These are phyloP conservation scores for Coniosporium tulheliwenetii DNA, from an alignment of 2,329 filamentous ascomycete species.

Conservation along the genomic window DNA sequence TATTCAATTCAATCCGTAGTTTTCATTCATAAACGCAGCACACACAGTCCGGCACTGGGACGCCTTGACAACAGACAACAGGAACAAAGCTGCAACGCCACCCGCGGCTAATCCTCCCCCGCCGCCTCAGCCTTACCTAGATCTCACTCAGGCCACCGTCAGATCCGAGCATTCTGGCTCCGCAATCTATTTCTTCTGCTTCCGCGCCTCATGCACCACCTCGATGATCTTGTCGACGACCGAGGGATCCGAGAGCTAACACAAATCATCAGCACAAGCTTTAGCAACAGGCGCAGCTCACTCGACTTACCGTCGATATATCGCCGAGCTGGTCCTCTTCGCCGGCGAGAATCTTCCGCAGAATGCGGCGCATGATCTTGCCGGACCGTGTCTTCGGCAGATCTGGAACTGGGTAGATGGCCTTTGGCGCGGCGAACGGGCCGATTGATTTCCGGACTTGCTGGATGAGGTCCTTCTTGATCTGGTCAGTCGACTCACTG, in stretches of 20 bases:
- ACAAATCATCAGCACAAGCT: conserved; percentile 2
- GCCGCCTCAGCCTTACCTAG: too few species aligned
- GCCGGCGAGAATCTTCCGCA: conserved; percentile 92
- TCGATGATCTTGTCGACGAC: conserved; percentile 84
- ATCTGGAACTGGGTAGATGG: conserved; percentile 78
- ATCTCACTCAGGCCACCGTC: too few species aligned
- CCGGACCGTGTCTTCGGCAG: conserved; percentile 93
- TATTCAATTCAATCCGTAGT: too few species aligned
- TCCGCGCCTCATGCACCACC: conserved; percentile 49
- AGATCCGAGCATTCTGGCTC: not conserved
- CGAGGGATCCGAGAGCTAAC: conserved; percentile 69
- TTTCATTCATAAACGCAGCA: too few species aligned
- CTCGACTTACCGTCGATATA: conserved; percentile 60
- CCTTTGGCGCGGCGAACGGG: conserved; percentile 92
- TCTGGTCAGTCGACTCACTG: conserved; percentile 57
- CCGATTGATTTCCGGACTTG: conserved; percentile 97
- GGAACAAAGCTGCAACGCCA: too few species aligned
- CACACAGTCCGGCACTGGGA: too few species aligned
- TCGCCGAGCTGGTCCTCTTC: conserved; percentile 97
- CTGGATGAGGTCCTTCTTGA: conserved; percentile 84
- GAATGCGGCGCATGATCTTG: conserved; percentile 96
- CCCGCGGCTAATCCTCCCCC: too few species aligned
- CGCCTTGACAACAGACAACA: too few species aligned
- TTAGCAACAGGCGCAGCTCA: not conserved
- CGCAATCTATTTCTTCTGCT: conserved; percentile 20